Evolutionary conservation across 306 rosid species (phyloP), one percentile per base, ranked within the genome.

Genomic region (Hippophae rhamnoides): DNA sequence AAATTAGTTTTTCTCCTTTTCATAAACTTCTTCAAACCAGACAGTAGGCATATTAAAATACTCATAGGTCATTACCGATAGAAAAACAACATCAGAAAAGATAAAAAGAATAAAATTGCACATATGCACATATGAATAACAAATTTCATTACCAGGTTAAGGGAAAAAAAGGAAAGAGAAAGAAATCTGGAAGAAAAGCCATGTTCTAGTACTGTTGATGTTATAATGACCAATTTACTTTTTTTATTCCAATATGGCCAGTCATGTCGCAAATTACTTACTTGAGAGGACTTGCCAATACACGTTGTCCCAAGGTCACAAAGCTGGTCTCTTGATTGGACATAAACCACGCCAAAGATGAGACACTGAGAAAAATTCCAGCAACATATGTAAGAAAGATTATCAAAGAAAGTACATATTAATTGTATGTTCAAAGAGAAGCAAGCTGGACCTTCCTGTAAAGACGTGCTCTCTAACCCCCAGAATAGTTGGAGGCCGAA

Each of bases 291-390:
- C 68, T 61, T 42, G 98, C 98, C 69, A 92, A 70, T 52, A 92
- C 86, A 55, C 98, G 96, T 47, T 92, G 98, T 12, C 85, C 98
- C 78, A 92, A 79, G 66, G 98, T 92, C 62, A 92, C 98, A 69
- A 92, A 92, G 86, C 98, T 87, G 52, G 98, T 92, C 79, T 92
- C 98, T 82, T 92, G 98, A 77, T 92, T 92, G 61, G 98, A 92
- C 98, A 92, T 92, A 84, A 92, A 92, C 95, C 79, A 79, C 51
- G 98, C 98, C 87, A 92, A 82, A 43, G 98, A 92, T 52, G 98
- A 92, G 62, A 92, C 98, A 92, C 98, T 92, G 95, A 41, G 38
- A 52, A 69, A 48, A 61, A 43, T 63, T 63, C 46, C 49, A 63
- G 56, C 67, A 71, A 13, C 63, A 45, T 61, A 18, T 43, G 9